Conservation (phyloP, 129 eudicot species). For the Artemisia tridentata region DNA sequence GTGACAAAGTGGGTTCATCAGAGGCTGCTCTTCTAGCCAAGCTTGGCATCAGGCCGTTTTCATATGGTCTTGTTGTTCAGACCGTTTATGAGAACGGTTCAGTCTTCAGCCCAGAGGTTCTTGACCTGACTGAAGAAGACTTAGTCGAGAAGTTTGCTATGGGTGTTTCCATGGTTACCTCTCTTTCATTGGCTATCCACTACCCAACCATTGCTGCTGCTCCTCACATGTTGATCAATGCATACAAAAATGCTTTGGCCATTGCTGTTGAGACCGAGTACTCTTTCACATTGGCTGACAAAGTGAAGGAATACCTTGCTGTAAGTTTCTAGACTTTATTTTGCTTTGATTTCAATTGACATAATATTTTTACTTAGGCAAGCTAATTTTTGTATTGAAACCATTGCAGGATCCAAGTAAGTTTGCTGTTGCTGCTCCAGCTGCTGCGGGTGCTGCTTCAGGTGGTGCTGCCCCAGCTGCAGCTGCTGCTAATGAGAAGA, state of each 20-base stretch:
- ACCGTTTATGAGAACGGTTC: slow-evolving; percentile 75
- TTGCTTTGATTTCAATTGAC: no score
- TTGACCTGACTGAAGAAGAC: slow-evolving; percentile 72
- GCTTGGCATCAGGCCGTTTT: slow-evolving; percentile 84
- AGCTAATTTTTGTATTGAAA: neutral
- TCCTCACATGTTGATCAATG: slow-evolving; percentile 85
- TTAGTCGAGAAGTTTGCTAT: slow-evolving; percentile 65
- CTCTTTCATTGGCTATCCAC: slow-evolving; percentile 57
- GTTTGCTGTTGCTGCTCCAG: slow-evolving; percentile 72
- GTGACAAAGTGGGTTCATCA: slow-evolving; percentile 92
- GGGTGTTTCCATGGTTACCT: slow-evolving; percentile 72
- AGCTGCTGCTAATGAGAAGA: slow-evolving; percentile 56
- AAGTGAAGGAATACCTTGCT: slow-evolving; percentile 76
- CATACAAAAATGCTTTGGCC: slow-evolving; percentile 74
- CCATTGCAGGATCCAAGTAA: slow-evolving; percentile 75
- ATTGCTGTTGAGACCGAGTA: slow-evolving; percentile 70
- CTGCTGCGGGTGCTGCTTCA: slow-evolving; percentile 2
- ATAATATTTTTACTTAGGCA: neutral
- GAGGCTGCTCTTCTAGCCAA: slow-evolving; percentile 86
- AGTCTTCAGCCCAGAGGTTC: slow-evolving; percentile 77
- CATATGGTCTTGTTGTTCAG: slow-evolving; percentile 68
- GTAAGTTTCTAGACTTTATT: slow-evolving; percentile 24
- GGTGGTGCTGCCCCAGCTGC: slow-evolving; percentile 44
- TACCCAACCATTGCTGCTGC: slow-evolving; percentile 89
- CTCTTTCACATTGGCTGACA: slow-evolving; percentile 69